Base-by-base conservation (phyloP, 1,139 yeast species). In the Blastobotrys illinoisensis region DNA sequence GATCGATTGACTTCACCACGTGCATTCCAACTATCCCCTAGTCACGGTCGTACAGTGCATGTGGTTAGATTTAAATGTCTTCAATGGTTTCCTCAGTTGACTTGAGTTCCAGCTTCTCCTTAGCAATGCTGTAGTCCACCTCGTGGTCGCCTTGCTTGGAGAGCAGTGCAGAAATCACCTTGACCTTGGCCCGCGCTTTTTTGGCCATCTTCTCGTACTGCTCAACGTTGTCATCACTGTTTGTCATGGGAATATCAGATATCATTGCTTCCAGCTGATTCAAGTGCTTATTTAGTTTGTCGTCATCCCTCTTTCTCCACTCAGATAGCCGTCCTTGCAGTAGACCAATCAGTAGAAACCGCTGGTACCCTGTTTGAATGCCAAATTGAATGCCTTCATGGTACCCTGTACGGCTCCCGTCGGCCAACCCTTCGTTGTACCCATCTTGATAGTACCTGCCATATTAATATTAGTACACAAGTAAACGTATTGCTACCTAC, bases 361-460 rank as follows among this genome's bases (percentile, higher is more conserved):
- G 72, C 67, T 86, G 91, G 64, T 81, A 86, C 0, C 90, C 95
- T 0, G 89, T 85, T 64, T 88, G 95, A 52, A 85, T 76, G 0
- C 96, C 96, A 64, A 79, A 85, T 60, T 85, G 88, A 61, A 82
- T 83, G 1, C 96, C 96, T 67, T 87, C 95, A 1, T 77, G 60
- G 53, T 71, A 74, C 49, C 93, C 91, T 47, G 83, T 85, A 51
- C 68, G 64, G 51, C 74, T 74, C 0, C 82, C 81, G 49, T 75
- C 82, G 9, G 63, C 61, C 14, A 68, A 64, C 0, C 85, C 86
- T 52, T 80, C 81, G 43, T 66, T 63, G 58, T 66, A 78, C 7
- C 96, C 96, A 58, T 80, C 80, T 13, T 77, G 67, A 65, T 85
- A 88, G 66, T 77, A 83, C 48, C 79, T 71, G 28, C 1, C 4